These are phyloP conservation scores for Trichoderma koningii DNA, from an alignment of 2,329 filamentous ascomycete species.

Conservation along the genomic window DNA sequence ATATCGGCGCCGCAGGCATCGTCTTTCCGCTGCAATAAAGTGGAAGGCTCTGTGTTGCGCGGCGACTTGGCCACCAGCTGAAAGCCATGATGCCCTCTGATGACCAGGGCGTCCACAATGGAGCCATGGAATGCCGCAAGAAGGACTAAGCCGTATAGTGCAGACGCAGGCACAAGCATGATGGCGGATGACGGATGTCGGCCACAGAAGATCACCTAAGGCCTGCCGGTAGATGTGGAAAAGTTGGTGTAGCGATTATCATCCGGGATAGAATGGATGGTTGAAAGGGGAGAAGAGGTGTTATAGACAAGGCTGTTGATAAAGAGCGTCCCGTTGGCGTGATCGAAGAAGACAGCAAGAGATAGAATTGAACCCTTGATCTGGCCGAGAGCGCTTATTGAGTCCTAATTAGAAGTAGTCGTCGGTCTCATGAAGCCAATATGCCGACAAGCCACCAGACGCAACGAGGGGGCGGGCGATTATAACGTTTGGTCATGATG, in stretches of 20 bases:
- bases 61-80: conserved; percentile 38
- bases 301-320: neutral
- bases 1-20: conserved; percentile 35
- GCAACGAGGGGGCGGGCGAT: conserved; percentile 18
- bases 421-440: neutral
- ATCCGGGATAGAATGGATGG: neutral
- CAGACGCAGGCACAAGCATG: neutral
- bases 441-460: conserved; percentile 11
- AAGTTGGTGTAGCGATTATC: neutral
- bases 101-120: conserved; percentile 32
- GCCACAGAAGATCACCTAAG: neutral
- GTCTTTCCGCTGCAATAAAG: conserved; percentile 14
- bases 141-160: neutral
- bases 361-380: neutral
- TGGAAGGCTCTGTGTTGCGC: conserved; percentile 31
- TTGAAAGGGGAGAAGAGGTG: neutral
- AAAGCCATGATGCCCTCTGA: conserved; percentile 37
- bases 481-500: conserved; percentile 10
- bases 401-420: neutral
- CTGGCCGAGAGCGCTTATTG: neutral
- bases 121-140: neutral
- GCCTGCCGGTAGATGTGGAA: neutral
- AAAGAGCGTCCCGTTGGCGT: neutral
- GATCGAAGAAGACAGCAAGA: neutral
- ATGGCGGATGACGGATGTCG: neutral